These are phyloP conservation scores for sorghum (Sorghum bicolor) DNA, from an alignment of 176 grass and related monocot genomes.

Conservation along the genomic window DNA sequence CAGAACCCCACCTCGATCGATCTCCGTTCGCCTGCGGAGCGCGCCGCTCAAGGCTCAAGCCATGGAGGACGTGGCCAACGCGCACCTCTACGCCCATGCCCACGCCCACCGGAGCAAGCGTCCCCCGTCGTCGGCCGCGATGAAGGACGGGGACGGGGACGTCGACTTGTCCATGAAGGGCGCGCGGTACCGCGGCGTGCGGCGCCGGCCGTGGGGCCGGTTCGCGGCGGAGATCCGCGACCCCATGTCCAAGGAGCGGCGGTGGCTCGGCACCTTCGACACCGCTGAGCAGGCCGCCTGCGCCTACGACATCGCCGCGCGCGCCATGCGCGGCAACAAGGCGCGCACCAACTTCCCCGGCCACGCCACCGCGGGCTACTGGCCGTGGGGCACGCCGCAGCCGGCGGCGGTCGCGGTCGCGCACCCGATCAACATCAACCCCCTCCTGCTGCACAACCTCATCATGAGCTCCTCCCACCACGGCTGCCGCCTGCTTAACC, in stretches of 20 bases:
- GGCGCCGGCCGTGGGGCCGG: slow-evolving; percentile 87
- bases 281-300: slow-evolving; percentile 96
- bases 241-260: slow-evolving; percentile 78
- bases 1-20: neutral
- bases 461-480: slow-evolving; percentile 33
- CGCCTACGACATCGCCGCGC: slow-evolving; percentile 93
- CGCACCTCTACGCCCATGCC: slow-evolving; percentile 18
- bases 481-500: slow-evolving; percentile 29
- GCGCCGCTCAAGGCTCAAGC: neutral
- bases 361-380: slow-evolving; percentile 21
- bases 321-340: slow-evolving; percentile 86
- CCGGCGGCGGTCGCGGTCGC: neutral
- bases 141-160: neutral
- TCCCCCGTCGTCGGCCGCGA: neutral
- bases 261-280: slow-evolving; percentile 97
- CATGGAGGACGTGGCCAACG: slow-evolving; percentile 46
- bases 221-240: slow-evolving; percentile 97
- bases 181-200: slow-evolving; percentile 78
- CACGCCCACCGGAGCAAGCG: slow-evolving; percentile 28
- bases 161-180: neutral
- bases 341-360: slow-evolving; percentile 94
- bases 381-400: slow-evolving; percentile 27
- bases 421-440: slow-evolving; percentile 37
- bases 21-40: neutral
- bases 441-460: slow-evolving; percentile 51